These are phyloP conservation scores for Sporobolomyces phaffii DNA, from an alignment of 768 basidiomycete species.

Conservation along the genomic window DNA sequence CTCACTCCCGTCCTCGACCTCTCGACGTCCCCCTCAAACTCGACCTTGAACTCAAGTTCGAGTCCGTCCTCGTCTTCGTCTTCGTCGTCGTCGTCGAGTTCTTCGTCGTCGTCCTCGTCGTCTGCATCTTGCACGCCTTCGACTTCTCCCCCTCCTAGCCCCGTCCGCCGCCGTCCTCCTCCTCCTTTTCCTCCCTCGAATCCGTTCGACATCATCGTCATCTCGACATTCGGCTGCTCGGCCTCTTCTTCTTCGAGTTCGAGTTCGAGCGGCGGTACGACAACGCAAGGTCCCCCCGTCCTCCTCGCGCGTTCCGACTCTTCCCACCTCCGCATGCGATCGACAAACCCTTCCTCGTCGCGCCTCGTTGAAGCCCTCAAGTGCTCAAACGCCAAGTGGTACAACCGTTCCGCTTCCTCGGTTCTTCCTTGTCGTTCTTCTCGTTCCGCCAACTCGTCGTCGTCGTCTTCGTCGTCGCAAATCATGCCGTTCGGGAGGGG, in stretches of 20 bases:
- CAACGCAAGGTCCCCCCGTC: no score
- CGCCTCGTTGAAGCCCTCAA: slow-evolving; percentile 16
- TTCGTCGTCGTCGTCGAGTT: not conserved
- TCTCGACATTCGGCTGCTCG: not conserved
- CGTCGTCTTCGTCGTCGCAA: not conserved
- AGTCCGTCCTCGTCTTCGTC: not conserved
- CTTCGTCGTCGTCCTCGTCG: not conserved
- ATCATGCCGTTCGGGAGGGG: no score
- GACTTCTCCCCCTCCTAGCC: not conserved
- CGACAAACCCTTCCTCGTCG: slow-evolving; percentile 28
- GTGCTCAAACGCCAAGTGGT: slow-evolving; percentile 29
- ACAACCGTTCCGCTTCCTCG: slow-evolving; percentile 16
- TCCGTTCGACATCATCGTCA: not conserved
- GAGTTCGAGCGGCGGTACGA: no score
- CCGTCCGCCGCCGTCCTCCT: not conserved
- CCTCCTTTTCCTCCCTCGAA: not conserved
- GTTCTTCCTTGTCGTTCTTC: not conserved
- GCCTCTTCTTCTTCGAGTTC: not conserved
- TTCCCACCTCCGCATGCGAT: slow-evolving; percentile 32
- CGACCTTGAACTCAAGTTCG: slow-evolving; percentile 25
- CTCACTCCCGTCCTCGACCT: not conserved
- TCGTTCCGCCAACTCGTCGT: no score
- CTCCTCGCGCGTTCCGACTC: no score
- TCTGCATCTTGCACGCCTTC: not conserved
- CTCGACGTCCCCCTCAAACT: not conserved